Conservation (phyloP, 192 early-diverging fungal species). For the Podila epicladia region DNA sequence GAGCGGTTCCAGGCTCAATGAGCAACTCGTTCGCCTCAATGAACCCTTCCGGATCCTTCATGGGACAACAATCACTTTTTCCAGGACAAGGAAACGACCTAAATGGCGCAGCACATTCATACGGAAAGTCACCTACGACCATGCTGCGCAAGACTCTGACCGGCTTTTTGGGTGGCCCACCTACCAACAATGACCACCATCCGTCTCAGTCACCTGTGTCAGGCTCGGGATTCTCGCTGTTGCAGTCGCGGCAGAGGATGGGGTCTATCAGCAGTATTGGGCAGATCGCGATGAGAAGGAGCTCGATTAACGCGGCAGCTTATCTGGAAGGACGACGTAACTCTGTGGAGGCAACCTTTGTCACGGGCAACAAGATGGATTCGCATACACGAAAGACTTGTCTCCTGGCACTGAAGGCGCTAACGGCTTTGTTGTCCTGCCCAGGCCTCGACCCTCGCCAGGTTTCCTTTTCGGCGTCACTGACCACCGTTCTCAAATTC, state of each 20-base stretch:
- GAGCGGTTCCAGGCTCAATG: slow-evolving; percentile 33
- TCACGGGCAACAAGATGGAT: slow-evolving; percentile 44
- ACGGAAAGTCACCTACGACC: slow-evolving; percentile 42
- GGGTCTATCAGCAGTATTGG: slow-evolving; percentile 43
- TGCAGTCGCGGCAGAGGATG: slow-evolving; percentile 40
- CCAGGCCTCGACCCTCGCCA: slow-evolving; percentile 34
- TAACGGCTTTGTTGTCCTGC: slow-evolving; percentile 29
- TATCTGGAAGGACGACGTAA: slow-evolving; percentile 28
- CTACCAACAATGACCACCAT: slow-evolving; percentile 9
- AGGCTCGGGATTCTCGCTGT: slow-evolving; percentile 13
- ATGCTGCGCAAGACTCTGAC: slow-evolving; percentile 29
- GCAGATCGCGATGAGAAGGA: slow-evolving; percentile 43
- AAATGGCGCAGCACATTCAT: slow-evolving; percentile 26
- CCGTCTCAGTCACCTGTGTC: slow-evolving; percentile 15
- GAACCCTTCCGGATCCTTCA: neutral
- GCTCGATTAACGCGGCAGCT: slow-evolving; percentile 33
- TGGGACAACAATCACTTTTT: neutral
- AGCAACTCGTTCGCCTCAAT: slow-evolving; percentile 2
- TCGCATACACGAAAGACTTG: slow-evolving; percentile 44
- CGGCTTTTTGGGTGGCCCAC: slow-evolving; percentile 17
- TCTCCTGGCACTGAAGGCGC: slow-evolving; percentile 28
- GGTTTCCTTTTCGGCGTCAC: slow-evolving; percentile 25
- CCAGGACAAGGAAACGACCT: slow-evolving; percentile 6
- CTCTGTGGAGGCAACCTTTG: slow-evolving; percentile 37
- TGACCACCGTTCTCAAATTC: slow-evolving; percentile 33